Evolutionary conservation across 495 filamentous ascomycete genomes (phyloP).

Genomic region (Penicillium canescens): DNA sequence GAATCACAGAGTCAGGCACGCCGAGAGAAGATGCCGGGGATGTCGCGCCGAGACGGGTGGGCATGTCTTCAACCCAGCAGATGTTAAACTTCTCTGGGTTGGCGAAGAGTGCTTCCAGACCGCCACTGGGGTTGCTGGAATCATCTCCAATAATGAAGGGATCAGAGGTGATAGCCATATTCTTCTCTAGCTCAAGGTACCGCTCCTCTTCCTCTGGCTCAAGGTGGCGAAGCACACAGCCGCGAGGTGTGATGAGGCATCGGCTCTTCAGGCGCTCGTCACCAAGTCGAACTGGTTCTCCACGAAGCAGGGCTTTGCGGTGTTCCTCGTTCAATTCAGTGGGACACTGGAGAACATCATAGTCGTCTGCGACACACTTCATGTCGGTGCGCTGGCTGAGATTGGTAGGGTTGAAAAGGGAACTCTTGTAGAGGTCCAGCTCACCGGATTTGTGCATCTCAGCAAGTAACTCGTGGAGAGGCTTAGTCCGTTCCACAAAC

Average conservation of each 20-base stretch:
- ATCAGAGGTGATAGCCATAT: conserved; percentile 39
- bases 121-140: conserved; percentile 41
- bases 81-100: conserved; percentile 45
- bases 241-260: conserved; percentile 74
- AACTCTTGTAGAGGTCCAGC: conserved; percentile 48
- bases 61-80: conserved; percentile 41
- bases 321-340: conserved; percentile 40
- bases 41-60: conserved; percentile 20
- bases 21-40: conserved; percentile 28
- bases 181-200: conserved; percentile 72
- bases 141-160: conserved; percentile 38
- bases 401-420: conserved; percentile 56
- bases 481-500: conserved; percentile 40
- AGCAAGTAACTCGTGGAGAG: conserved; percentile 46
- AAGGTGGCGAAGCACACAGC: conserved; percentile 75
- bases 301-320: conserved; percentile 41
- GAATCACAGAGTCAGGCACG: conserved; percentile 23
- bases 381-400: conserved; percentile 53
- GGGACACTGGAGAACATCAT: conserved; percentile 38
- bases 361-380: conserved; percentile 48
- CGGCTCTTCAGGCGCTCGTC: conserved; percentile 40
- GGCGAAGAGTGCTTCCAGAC: conserved; percentile 44
- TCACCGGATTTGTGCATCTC: conserved; percentile 50
- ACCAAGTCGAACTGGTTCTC: conserved; percentile 41
- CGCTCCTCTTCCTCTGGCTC: conserved; percentile 73